phyloP scores from a whole-genome alignment of 257 asterid genomes.

The Nicotiana sylvestris region DNA sequence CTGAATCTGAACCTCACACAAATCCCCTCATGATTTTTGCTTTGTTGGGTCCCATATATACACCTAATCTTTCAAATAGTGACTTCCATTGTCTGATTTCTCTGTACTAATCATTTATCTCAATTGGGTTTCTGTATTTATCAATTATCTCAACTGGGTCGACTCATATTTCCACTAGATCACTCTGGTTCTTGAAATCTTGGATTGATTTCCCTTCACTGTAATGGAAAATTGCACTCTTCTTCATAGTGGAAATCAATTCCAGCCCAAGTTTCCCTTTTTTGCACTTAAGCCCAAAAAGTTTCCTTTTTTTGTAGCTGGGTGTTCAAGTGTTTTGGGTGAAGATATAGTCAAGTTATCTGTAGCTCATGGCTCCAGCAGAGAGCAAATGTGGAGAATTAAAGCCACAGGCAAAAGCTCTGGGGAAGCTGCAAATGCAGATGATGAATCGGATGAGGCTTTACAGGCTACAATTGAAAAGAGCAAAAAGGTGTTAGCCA shows the following conservation, averaged over 20 bases:
- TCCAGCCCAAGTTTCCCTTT: constrained; percentile 38
- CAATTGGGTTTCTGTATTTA: constrained; percentile 15
- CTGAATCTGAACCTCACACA: constrained; percentile 29
- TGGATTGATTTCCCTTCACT: constrained; percentile 12
- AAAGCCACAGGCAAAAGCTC: constrained; percentile 36
- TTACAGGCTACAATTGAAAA: constrained; percentile 68
- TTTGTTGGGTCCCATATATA: constrained; percentile 15
- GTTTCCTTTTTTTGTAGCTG: constrained; percentile 23
- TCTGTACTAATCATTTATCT: not conserved
- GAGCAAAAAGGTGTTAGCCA: constrained; percentile 71
- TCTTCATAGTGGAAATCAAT: constrained; percentile 26
- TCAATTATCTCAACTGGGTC: constrained; percentile 14
- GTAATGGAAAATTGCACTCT: constrained; percentile 44
- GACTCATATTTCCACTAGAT: constrained; percentile 1
- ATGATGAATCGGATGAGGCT: constrained; percentile 51
- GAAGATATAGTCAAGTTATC: constrained; percentile 26
- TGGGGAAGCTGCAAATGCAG: constrained; percentile 35
- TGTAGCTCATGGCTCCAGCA: constrained; percentile 29
- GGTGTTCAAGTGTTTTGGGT: constrained; percentile 19
- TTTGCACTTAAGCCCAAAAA: constrained; percentile 32
- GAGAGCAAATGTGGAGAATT: constrained; percentile 32
- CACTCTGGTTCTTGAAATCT: constrained; percentile 15
- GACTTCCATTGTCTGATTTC: constrained; percentile 13
- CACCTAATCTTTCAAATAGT: constrained; percentile 15
- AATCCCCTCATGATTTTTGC: not conserved